Evolutionary conservation across 768 basidiomycete species (phyloP).

Genomic region (Podaxis carcinomalis): DNA sequence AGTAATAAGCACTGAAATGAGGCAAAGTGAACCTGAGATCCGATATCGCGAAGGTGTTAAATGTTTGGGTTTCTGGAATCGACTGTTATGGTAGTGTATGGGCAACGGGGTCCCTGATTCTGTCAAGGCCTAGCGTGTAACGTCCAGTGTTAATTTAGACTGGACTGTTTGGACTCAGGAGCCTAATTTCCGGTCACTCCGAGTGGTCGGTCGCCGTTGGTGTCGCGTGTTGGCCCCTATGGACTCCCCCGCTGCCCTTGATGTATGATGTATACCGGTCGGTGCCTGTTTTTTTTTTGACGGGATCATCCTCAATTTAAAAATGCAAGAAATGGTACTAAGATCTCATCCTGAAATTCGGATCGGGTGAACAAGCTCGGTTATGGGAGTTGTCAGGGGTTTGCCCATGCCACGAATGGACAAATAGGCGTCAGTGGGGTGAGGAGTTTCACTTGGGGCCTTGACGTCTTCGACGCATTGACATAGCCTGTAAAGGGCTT

Average conservation of each 20-base stretch:
- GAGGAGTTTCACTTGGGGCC: too few relatives aligned
- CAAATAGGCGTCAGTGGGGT: neutral
- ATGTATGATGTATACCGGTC: neutral
- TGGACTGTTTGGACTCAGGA: neutral
- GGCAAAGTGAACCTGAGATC: neutral
- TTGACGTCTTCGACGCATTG: neutral
- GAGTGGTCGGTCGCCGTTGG: conserved; percentile 1
- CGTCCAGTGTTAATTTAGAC: neutral
- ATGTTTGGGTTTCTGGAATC: neutral
- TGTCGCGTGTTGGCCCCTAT: neutral
- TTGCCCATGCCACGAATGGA: neutral
- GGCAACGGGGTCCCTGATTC: neutral
- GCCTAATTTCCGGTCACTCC: conserved; percentile 1
- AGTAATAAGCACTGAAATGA: neutral
- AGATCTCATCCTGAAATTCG: neutral
- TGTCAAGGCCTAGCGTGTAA: neutral
- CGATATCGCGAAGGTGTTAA: neutral
- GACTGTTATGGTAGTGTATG: neutral
- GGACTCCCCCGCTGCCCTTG: neutral
- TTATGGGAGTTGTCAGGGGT: neutral
- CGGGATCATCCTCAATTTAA: neutral
- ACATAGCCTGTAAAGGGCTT: neutral
- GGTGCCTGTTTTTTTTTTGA: neutral
- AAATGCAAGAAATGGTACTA: neutral
- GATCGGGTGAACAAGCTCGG: neutral